Evolutionary conservation across 108 stramenopile species (phyloP).

Genomic region (Skeletonema menzelii): DNA sequence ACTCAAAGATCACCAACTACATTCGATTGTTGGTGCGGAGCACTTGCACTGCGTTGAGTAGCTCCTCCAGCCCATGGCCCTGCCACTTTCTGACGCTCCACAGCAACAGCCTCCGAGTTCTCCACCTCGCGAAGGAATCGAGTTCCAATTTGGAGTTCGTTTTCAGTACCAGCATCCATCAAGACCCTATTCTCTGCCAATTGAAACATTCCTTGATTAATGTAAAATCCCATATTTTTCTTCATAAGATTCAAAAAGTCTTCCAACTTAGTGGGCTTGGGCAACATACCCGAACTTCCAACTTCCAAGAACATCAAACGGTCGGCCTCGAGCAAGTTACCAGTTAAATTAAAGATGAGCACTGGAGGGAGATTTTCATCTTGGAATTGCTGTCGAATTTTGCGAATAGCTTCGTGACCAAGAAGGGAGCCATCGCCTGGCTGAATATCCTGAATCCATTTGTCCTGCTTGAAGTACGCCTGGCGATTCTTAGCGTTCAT

Average conservation of each 20-base stretch:
- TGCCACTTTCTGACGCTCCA: constrained; percentile 26
- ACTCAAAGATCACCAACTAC: background rate
- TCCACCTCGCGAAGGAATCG: constrained; percentile 20
- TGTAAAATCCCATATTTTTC: constrained; percentile 36
- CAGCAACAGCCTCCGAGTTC: constrained; percentile 9
- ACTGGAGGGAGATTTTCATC: constrained; percentile 22
- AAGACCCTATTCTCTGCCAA: constrained; percentile 16
- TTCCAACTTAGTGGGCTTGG: constrained; percentile 42
- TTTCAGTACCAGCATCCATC: constrained; percentile 29
- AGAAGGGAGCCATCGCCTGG: constrained; percentile 26
- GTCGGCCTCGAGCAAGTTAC: constrained; percentile 44
- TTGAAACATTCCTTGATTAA: constrained; percentile 34
- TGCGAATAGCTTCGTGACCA: constrained; percentile 42
- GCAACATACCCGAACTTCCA: constrained; percentile 41
- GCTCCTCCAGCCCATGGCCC: constrained; percentile 39
- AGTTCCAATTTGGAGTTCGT: constrained; percentile 18
- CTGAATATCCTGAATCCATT: constrained; percentile 33
- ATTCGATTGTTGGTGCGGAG: background rate
- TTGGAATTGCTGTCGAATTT: constrained; percentile 20
- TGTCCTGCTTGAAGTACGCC: constrained; percentile 40
- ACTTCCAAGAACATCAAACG: constrained; percentile 34
- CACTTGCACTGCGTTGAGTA: background rate
- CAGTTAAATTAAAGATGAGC: constrained; percentile 41
- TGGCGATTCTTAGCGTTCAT: constrained; percentile 35
- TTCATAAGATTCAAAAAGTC: constrained; percentile 36